phyloP scores from a whole-genome alignment of 2,329 filamentous ascomycete genomes.

The Fusarium solani-melongenae region DNA sequence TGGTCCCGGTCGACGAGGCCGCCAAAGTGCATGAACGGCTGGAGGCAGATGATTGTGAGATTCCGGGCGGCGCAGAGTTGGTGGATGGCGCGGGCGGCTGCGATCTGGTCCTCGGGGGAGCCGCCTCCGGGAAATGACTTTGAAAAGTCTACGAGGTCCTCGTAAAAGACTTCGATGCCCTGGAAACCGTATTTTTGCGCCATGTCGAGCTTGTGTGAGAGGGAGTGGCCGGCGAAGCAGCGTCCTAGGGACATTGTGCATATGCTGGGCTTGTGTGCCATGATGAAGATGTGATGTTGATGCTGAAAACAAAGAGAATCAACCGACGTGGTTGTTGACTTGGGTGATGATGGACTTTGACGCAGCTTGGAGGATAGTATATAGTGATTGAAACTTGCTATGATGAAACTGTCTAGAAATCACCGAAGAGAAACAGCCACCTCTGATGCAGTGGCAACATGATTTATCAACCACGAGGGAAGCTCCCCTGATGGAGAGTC shows the following conservation, averaged over 20 bases:
- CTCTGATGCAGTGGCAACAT: constrained; percentile 27
- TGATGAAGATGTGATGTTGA: constrained; percentile 35
- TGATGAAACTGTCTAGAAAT: not conserved
- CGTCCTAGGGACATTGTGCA: constrained; percentile 82
- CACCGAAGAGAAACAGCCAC: not conserved
- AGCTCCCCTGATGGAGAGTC: constrained; percentile 11
- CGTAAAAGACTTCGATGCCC: constrained; percentile 82
- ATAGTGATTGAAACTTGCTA: constrained; percentile 3
- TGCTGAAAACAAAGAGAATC: not conserved
- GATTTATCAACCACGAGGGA: constrained; percentile 21
- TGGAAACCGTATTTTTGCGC: constrained; percentile 72
- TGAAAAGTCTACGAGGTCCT: constrained; percentile 76
- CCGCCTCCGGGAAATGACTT: constrained; percentile 53
- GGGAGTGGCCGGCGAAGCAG: constrained; percentile 73
- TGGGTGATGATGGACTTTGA: not conserved
- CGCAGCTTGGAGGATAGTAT: not conserved
- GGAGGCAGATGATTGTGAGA: constrained; percentile 72
- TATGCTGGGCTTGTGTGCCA: constrained; percentile 73
- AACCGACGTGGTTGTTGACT: not conserved
- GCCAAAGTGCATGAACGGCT: constrained; percentile 84
- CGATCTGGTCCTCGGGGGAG: constrained; percentile 57
- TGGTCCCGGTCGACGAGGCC: constrained; percentile 72
- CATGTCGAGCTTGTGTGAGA: constrained; percentile 75
- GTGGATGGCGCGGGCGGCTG: constrained; percentile 68
- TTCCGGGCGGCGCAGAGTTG: constrained; percentile 65